These are phyloP conservation scores for Wickerhamomyces xylosicus DNA, from an alignment of 805 yeast genomes.

Conservation along the genomic window DNA sequence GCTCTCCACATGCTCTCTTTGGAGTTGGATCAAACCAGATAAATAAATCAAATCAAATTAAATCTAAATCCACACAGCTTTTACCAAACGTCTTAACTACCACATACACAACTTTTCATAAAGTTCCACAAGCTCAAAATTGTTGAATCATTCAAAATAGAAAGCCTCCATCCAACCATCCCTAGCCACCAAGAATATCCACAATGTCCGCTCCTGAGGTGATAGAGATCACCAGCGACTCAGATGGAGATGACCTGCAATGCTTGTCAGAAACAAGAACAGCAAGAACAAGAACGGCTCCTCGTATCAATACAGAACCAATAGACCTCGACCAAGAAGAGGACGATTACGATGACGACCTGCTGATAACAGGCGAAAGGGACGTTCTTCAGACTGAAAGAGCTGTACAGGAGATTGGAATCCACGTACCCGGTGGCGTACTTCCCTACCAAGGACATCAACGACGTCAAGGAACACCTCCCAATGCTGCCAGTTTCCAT, in stretches of 20 bases:
- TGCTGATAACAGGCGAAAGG: background rate
- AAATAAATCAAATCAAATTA: no score
- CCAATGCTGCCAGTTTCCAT: constrained; percentile 6
- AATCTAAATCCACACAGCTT: no score
- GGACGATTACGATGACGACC: background rate
- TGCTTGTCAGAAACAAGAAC: background rate
- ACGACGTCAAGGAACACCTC: constrained; percentile 7
- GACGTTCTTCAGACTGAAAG: background rate
- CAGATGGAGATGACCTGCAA: background rate
- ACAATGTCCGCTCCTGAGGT: background rate
- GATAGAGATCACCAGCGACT: background rate
- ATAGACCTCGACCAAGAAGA: background rate
- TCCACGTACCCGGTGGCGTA: background rate
- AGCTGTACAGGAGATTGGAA: background rate
- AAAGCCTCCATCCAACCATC: no score
- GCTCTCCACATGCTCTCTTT: no score
- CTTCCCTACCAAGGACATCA: constrained; percentile 7
- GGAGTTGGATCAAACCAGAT: no score
- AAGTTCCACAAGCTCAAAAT: no score
- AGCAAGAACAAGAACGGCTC: background rate
- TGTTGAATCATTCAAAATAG: no score
- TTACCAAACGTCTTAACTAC: no score
- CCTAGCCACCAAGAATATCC: no score
- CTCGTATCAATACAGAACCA: background rate
- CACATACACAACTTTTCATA: no score